Evolutionary conservation across 306 rosid genomes (phyloP).

Genomic region (Bauhinia variegata): DNA sequence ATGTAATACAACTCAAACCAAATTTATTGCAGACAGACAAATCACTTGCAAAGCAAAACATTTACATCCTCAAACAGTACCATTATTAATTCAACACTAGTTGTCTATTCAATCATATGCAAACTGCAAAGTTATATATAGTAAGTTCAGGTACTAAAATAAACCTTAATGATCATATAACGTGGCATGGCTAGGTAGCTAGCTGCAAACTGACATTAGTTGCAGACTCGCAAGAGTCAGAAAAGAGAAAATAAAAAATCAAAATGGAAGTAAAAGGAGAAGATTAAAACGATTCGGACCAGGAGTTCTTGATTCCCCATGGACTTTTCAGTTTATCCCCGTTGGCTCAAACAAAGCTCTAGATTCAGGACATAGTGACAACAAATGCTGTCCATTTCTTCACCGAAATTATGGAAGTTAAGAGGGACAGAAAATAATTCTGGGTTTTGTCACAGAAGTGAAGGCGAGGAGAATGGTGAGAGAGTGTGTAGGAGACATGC

Average conservation of each 20-base stretch:
- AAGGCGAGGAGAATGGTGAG: slow-evolving; percentile 27
- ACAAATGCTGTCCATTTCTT: slow-evolving; percentile 27
- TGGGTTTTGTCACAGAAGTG: slow-evolving; percentile 13
- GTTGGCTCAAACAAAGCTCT: slow-evolving; percentile 27
- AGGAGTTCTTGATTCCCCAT: slow-evolving; percentile 77
- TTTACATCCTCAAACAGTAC: slow-evolving; percentile 23
- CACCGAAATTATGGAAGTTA: slow-evolving; percentile 6
- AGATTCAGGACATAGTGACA: slow-evolving; percentile 16
- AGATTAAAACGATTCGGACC: slow-evolving; percentile 61
- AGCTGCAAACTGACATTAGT: too few species aligned
- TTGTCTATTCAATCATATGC: slow-evolving; percentile 34
- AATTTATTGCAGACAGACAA: slow-evolving; percentile 29
- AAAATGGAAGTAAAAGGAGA: too few species aligned
- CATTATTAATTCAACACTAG: too few species aligned
- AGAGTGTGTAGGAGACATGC: slow-evolving; percentile 36
- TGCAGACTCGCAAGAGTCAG: slow-evolving; percentile 20
- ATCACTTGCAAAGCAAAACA: slow-evolving; percentile 12
- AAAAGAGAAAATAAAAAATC: slow-evolving; percentile 10
- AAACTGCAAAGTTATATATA: slow-evolving; percentile 1
- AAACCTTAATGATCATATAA: slow-evolving; percentile 26
- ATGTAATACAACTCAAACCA: too few species aligned
- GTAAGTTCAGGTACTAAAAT: slow-evolving; percentile 6
- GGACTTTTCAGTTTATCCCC: slow-evolving; percentile 35
- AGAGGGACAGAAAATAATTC: slow-evolving; percentile 11
- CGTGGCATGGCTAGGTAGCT: too few species aligned